phyloP scores from a whole-genome alignment of 73 alveolate genomes.

The Effrenium voratum region DNA sequence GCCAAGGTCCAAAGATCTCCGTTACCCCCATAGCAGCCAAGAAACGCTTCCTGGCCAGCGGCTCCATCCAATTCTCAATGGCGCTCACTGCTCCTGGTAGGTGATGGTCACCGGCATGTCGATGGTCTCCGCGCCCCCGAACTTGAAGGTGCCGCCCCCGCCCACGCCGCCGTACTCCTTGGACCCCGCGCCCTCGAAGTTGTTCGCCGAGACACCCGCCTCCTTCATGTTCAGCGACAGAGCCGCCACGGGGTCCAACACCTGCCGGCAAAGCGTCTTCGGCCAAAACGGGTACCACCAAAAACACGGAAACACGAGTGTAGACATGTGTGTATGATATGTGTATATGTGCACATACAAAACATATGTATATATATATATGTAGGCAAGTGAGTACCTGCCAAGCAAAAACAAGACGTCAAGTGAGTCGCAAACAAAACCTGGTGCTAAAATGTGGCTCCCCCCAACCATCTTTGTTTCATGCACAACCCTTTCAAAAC shows the following conservation, averaged over 20 bases:
- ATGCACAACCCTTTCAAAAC: too few relatives aligned
- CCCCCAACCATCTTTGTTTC: too few relatives aligned
- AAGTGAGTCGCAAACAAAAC: too few relatives aligned
- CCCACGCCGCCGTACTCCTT: constrained; percentile 64
- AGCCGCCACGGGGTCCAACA: constrained; percentile 94
- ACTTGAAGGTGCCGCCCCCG: constrained; percentile 80
- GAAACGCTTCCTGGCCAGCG: too few relatives aligned
- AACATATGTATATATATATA: too few relatives aligned
- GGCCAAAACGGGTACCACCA: background rate
- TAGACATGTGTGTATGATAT: background rate
- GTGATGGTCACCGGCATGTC: constrained; percentile 78
- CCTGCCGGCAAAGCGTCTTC: background rate
- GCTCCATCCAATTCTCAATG: too few relatives aligned
- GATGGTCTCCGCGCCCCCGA: constrained; percentile 77
- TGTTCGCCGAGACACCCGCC: constrained; percentile 24
- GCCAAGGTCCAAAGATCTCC: too few relatives aligned
- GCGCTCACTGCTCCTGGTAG: constrained; percentile 82
- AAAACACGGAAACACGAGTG: background rate
- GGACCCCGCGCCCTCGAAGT: constrained; percentile 25
- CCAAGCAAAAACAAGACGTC: too few relatives aligned
- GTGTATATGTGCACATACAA: too few relatives aligned
- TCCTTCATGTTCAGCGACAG: constrained; percentile 86
- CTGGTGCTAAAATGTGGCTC: too few relatives aligned
- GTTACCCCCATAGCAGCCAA: too few relatives aligned
- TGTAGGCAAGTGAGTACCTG: too few relatives aligned